Base-by-base conservation (phyloP, 1,284 basidiomycete species). In the Puccinia horiana region DNA sequence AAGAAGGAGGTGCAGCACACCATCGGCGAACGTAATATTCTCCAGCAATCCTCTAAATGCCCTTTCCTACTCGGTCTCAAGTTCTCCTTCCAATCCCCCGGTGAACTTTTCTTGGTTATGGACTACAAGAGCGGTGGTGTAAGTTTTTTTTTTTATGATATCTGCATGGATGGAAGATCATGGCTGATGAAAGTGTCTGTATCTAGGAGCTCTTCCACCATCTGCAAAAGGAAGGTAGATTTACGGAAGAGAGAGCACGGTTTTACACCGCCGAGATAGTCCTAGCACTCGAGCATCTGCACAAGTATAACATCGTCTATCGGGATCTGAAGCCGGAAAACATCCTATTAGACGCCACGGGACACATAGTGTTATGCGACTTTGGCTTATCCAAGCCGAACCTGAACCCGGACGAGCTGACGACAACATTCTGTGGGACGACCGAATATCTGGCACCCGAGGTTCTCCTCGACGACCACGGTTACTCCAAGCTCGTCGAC, bases 1-100 rank as follows among this genome's bases (percentile, higher is more conserved):
- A 99, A 98, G 90, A 99, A 99, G 88, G 97, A 99, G 88, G 95
- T 99, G 58, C 95, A 95, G 8, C 97, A 99, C 87, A 99, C 96
- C 20, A 98, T 99, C 84, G 97, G 97, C 86, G 97, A 99, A 88
- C 93, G 97, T 88, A 98, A 98, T 89, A 99, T 99, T 86, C 91
- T 99, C 32, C 96, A 99, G 87, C 91, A 94, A 81, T 96, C 94
- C 44, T 89, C 96, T 72, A 94, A 97, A 85, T 96, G 93, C 44
- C 97, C 97, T 0, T 99, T 99, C 91, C 91, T 99, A 56, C 95
- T 99, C 83, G 97, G 97, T 20, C 90, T 99, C 87, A 99, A 99
- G 88, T 99, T 99, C 86, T 93, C 92, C 84, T 99, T 99, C 90
- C 97, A 99, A 88, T 97, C 95, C 4, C 95, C 97, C 85, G 90